Conservation (phyloP, 2,329 filamentous ascomycete species). For the Aspergillus pseudoviridinutans region DNA sequence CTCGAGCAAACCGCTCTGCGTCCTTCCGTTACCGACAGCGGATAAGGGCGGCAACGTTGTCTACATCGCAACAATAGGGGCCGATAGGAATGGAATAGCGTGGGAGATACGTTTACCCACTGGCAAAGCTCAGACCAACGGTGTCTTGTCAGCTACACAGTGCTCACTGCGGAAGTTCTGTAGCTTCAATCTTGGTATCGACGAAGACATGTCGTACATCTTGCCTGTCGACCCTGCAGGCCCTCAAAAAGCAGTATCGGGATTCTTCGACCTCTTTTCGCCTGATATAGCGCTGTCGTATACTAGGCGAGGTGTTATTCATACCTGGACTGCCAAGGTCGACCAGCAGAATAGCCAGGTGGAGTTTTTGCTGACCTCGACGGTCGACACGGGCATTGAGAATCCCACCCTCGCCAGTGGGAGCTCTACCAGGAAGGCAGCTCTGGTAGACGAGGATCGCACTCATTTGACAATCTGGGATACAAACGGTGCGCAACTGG, state of each 20-base stretch:
- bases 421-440: slow-evolving; percentile 81
- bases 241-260: slow-evolving; percentile 64
- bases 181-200: slow-evolving; percentile 61
- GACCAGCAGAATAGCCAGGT: slow-evolving; percentile 57
- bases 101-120: slow-evolving; percentile 70
- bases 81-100: slow-evolving; percentile 71
- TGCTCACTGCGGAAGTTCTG: slow-evolving; percentile 62
- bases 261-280: slow-evolving; percentile 81
- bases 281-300: slow-evolving; percentile 84
- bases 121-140: slow-evolving; percentile 21
- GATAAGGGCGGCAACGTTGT: slow-evolving; percentile 54
- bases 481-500: slow-evolving; percentile 72
- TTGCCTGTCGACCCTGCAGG: slow-evolving; percentile 85
- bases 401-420: slow-evolving; percentile 76
- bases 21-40: slow-evolving; percentile 65
- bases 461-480: slow-evolving; percentile 89
- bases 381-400: slow-evolving; percentile 70
- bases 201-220: slow-evolving; percentile 55
- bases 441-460: slow-evolving; percentile 69
- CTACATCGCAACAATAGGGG: slow-evolving; percentile 79
- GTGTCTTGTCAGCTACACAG: slow-evolving; percentile 30
- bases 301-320: slow-evolving; percentile 67
- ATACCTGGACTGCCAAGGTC: slow-evolving; percentile 81
- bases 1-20: slow-evolving; percentile 70
- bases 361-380: slow-evolving; percentile 79